Evolutionary conservation across 345 rosid species (phyloP).

Genomic region (Draba incana): DNA sequence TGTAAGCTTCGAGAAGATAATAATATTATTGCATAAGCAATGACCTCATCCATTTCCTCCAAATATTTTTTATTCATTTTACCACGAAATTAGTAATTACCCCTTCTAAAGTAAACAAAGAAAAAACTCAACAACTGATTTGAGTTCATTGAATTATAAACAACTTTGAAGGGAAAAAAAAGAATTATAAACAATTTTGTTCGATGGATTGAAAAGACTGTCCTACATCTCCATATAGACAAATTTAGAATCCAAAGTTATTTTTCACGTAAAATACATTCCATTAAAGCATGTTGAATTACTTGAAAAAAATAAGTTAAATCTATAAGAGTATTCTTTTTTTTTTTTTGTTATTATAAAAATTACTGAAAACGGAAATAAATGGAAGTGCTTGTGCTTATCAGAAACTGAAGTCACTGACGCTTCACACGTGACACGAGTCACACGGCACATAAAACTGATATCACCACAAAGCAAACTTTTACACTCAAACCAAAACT

Average conservation of each 20-base stretch:
- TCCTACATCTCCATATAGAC: conserved; percentile 5
- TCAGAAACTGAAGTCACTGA: conserved; percentile 11
- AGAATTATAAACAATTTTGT: no score
- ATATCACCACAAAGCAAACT: conserved; percentile 12
- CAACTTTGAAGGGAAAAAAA: no score
- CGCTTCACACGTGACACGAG: background rate
- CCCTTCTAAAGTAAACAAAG: no score
- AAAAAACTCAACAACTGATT: background rate
- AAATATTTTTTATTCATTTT: background rate
- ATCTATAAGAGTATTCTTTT: no score
- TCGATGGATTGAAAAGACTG: no score
- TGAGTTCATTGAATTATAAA: no score
- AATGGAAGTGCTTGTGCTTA: conserved; percentile 1
- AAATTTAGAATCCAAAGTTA: conserved; percentile 7
- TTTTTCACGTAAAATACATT: no score
- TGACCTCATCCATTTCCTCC: conserved; percentile 27
- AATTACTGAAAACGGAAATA: no score
- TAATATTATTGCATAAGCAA: conserved; percentile 32
- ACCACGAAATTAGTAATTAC: background rate
- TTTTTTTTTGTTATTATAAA: no score
- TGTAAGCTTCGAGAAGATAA: conserved; percentile 25
- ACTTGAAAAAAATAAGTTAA: no score
- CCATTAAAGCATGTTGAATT: no score
- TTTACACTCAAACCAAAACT: background rate
- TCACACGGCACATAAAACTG: background rate